Conservation (phyloP, 2,329 filamentous ascomycete species). For the Verruconis gallopava region DNA sequence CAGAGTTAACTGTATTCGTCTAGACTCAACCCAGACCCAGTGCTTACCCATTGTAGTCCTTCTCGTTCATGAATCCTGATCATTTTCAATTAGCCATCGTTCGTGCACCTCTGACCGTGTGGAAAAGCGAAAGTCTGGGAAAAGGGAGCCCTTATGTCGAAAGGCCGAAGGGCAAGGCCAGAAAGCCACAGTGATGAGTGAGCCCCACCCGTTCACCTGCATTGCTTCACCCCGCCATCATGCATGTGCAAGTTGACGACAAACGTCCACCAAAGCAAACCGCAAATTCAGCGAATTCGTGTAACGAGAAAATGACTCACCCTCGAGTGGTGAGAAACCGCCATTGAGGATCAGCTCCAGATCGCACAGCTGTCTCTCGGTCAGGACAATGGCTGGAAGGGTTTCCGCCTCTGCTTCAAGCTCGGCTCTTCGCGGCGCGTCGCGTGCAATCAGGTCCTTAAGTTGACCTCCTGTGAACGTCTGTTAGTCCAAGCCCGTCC, state of each 20-base stretch:
- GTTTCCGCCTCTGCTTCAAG: conserved; percentile 74
- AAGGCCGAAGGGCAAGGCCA: too few relatives aligned
- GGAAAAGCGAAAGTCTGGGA: conserved; percentile 1
- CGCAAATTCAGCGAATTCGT: not conserved
- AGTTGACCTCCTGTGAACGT: conserved; percentile 85
- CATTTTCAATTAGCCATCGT: too few relatives aligned
- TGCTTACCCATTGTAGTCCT: conserved; percentile 83
- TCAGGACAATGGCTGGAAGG: conserved; percentile 71
- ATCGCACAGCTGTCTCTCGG: conserved; percentile 93
- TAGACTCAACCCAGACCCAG: not conserved
- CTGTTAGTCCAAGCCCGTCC: too few relatives aligned
- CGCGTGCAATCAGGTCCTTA: conserved; percentile 93
- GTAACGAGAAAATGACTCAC: conserved; percentile 36
- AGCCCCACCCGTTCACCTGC: not conserved
- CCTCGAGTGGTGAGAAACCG: conserved; percentile 94
- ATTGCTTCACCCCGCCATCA: not conserved
- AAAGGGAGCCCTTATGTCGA: too few relatives aligned
- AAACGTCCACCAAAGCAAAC: not conserved
- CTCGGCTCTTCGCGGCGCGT: conserved; percentile 69
- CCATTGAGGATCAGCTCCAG: conserved; percentile 94
- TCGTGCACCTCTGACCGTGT: too few relatives aligned
- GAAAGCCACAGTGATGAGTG: too few relatives aligned
- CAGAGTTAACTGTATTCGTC: not conserved
- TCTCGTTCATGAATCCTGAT: conserved; percentile 88
- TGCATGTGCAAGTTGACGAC: not conserved